Percentiles rank a stretch among this genome's conserved stretches.
phyloP scores from a whole-genome alignment of 2,329 filamentous ascomycete genomes.

The Botryotinia globosa region DNA sequence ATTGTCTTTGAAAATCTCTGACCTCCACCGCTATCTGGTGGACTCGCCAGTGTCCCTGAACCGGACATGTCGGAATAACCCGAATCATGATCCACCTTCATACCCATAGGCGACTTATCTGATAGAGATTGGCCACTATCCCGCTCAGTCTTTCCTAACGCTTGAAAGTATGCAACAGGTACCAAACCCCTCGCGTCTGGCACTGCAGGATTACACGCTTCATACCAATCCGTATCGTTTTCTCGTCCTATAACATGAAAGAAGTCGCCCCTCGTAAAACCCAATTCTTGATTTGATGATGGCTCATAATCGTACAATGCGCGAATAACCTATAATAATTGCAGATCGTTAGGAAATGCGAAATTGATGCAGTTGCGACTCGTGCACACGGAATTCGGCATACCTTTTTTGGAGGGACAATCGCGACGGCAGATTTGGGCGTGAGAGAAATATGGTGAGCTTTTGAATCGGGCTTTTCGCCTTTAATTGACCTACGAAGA shows the following conservation, averaged over 20 bases:
- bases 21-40: conserved; percentile 35
- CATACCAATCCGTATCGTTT: conserved; percentile 95
- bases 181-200: conserved; percentile 87
- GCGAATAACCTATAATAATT: conserved; percentile 75
- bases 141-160: conserved; percentile 85
- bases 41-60: conserved; percentile 35
- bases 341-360: neutral
- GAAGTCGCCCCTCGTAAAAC: conserved; percentile 93
- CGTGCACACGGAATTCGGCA: conserved; percentile 31
- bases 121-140: conserved; percentile 69
- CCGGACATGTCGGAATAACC: conserved; percentile 68
- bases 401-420: conserved; percentile 72
- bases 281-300: conserved; percentile 72
- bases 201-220: conserved; percentile 91
- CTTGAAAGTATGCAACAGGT: conserved; percentile 90
- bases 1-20: conserved; percentile 42
- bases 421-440: conserved; percentile 67
- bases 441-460: conserved; percentile 63
- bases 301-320: conserved; percentile 92
- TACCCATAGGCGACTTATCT: conserved; percentile 50
- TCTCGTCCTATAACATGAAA: conserved; percentile 97
- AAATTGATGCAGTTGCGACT: neutral
- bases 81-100: conserved; percentile 78
- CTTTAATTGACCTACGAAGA: conserved; percentile 68
- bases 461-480: conserved; percentile 59